phyloP scores from a whole-genome alignment of 2,329 filamentous ascomycete species.

The Magnaporthales sp. region DNA sequence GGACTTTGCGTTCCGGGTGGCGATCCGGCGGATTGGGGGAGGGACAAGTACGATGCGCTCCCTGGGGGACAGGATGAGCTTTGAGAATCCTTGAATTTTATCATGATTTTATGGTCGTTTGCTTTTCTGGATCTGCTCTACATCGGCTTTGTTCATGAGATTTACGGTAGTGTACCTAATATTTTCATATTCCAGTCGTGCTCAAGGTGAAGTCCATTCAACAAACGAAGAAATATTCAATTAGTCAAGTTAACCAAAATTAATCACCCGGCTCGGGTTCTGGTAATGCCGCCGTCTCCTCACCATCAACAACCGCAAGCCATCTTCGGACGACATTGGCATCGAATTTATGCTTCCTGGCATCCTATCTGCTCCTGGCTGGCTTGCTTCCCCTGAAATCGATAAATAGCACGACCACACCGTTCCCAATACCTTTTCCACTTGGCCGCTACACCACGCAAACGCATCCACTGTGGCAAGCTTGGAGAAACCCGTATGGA shows the following conservation, averaged over 20 bases:
- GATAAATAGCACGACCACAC: too few relatives aligned
- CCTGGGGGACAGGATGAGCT: slow-evolving; percentile 24
- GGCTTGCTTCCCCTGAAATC: too few relatives aligned
- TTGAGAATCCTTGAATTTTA: slow-evolving; percentile 13
- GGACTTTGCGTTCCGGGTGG: slow-evolving; percentile 82
- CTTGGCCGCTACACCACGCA: too few relatives aligned
- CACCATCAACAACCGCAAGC: background rate
- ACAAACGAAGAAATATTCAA: background rate
- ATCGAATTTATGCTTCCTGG: too few relatives aligned
- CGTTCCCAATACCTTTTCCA: too few relatives aligned
- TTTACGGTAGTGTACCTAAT: background rate
- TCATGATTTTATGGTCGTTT: background rate
- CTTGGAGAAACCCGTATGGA: too few relatives aligned
- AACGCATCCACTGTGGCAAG: too few relatives aligned
- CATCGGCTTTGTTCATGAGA: background rate
- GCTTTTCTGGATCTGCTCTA: background rate
- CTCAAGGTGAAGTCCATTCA: background rate
- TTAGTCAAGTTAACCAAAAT: too few relatives aligned
- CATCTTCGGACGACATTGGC: background rate
- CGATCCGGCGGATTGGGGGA: slow-evolving; percentile 59
- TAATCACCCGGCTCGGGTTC: too few relatives aligned
- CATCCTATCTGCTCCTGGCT: too few relatives aligned
- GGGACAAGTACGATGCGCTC: slow-evolving; percentile 31
- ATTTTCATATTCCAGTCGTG: background rate
- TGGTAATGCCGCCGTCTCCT: too few relatives aligned